phyloP scores from a whole-genome alignment of 2,329 filamentous ascomycete genomes.

The Aspergillus glaucus region DNA sequence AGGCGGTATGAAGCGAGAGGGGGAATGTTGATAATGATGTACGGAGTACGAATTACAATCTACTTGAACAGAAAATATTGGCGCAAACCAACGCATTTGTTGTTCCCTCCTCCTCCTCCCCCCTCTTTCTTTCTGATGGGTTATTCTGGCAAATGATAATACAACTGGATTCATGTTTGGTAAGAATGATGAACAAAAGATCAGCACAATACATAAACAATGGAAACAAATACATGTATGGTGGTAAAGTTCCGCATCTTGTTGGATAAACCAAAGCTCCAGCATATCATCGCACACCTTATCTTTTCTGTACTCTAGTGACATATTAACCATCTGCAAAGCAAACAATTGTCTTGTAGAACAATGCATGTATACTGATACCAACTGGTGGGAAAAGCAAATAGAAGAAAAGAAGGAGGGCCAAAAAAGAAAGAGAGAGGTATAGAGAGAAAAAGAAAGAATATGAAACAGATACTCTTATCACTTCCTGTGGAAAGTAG shows the following conservation, averaged over 20 bases:
- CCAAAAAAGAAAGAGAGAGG: background rate
- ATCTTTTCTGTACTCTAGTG: constrained; percentile 11
- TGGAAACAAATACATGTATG: background rate
- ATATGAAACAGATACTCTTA: background rate
- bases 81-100: constrained; percentile 2
- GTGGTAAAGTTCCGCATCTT: background rate
- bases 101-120: background rate
- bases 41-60: too few species aligned
- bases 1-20: background rate
- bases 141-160: background rate
- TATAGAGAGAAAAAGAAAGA: background rate
- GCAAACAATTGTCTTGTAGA: constrained; percentile 11
- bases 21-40: too few species aligned
- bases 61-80: background rate
- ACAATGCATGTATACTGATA: constrained; percentile 7
- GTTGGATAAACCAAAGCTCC: constrained; percentile 14
- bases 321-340: constrained; percentile 15
- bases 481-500: too few species aligned
- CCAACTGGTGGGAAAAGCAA: background rate
- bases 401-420: constrained; percentile 1
- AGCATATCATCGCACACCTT: constrained; percentile 12
- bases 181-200: background rate
- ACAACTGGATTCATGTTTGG: background rate
- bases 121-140: background rate
- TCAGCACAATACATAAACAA: background rate